Conservation (phyloP, 179 eudicot species). For the Camellia oleifera region DNA sequence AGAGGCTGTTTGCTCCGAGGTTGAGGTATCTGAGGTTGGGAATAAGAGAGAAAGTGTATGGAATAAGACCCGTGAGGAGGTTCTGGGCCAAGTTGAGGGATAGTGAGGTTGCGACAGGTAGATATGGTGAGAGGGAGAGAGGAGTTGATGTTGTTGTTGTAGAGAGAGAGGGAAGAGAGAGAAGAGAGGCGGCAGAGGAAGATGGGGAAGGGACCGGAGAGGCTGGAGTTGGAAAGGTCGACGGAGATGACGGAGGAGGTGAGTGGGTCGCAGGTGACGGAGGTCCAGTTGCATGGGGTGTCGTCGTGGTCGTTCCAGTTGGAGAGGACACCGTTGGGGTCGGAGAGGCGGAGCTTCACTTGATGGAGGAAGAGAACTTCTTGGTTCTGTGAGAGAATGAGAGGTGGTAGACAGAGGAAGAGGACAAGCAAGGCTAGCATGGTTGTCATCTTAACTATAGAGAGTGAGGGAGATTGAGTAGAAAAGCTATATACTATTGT, state of each 20-base stretch:
- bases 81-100: slow-evolving; percentile 33
- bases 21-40: slow-evolving; percentile 27
- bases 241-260: slow-evolving; percentile 23
- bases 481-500: too few species aligned
- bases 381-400: slow-evolving; percentile 20
- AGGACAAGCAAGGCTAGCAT: neutral
- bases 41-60: slow-evolving; percentile 24
- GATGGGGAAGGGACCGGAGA: slow-evolving; percentile 32
- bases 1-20: slow-evolving; percentile 22
- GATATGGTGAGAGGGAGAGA: slow-evolving; percentile 27
- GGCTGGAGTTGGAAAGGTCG: slow-evolving; percentile 22
- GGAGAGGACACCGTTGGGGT: neutral
- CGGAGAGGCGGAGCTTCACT: slow-evolving; percentile 7
- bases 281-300: neutral
- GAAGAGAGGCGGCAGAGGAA: neutral
- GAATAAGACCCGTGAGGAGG: slow-evolving; percentile 28
- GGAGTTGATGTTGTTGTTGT: slow-evolving; percentile 32
- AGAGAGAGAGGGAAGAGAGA: slow-evolving; percentile 29
- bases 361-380: neutral
- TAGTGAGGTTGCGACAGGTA: slow-evolving; percentile 22
- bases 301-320: neutral
- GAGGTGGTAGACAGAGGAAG: neutral
- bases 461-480: too few species aligned
- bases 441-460: neutral
- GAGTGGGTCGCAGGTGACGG: slow-evolving; percentile 21